These are phyloP conservation scores for Zangia roseola DNA, from an alignment of 768 basidiomycete species.

Conservation along the genomic window DNA sequence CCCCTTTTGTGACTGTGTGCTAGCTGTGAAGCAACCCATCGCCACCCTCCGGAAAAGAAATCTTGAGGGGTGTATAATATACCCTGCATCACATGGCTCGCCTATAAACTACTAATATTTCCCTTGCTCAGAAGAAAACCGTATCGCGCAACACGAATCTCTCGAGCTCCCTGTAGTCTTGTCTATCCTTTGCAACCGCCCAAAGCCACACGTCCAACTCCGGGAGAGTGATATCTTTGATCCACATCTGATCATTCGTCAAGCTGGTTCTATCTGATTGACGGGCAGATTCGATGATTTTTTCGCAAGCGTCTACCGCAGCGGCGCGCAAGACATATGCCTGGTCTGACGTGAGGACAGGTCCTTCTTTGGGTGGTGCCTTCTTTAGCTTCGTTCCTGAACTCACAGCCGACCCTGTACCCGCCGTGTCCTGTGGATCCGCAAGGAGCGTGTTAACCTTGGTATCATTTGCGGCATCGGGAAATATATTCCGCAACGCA, in stretches of 20 bases:
- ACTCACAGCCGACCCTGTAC: slow-evolving; percentile 1
- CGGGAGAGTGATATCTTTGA: slow-evolving; percentile 55
- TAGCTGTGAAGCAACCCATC: not conserved
- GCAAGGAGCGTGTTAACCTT: slow-evolving; percentile 43
- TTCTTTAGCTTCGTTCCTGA: slow-evolving; percentile 17
- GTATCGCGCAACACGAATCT: slow-evolving; percentile 69
- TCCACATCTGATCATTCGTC: slow-evolving; percentile 41
- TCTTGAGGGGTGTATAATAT: not conserved
- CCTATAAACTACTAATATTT: not conserved
- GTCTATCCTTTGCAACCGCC: slow-evolving; percentile 75
- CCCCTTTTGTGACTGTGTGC: not conserved
- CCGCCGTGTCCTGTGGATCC: slow-evolving; percentile 14
- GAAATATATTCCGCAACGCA: slow-evolving; percentile 48
- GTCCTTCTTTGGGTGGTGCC: slow-evolving; percentile 43
- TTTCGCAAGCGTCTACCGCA: slow-evolving; percentile 75
- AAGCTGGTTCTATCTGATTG: slow-evolving; percentile 23
- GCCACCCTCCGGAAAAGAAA: not conserved
- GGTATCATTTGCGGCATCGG: slow-evolving; percentile 40
- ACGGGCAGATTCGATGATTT: slow-evolving; percentile 57
- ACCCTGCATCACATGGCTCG: not conserved
- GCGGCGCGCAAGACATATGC: slow-evolving; percentile 76
- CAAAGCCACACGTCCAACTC: slow-evolving; percentile 80
- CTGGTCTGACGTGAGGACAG: slow-evolving; percentile 55
- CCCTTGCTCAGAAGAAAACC: slow-evolving; percentile 54
- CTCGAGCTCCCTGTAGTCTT: slow-evolving; percentile 63